phyloP scores from a whole-genome alignment of 345 rosid genomes.

The Eucalyptus pauciflora region DNA sequence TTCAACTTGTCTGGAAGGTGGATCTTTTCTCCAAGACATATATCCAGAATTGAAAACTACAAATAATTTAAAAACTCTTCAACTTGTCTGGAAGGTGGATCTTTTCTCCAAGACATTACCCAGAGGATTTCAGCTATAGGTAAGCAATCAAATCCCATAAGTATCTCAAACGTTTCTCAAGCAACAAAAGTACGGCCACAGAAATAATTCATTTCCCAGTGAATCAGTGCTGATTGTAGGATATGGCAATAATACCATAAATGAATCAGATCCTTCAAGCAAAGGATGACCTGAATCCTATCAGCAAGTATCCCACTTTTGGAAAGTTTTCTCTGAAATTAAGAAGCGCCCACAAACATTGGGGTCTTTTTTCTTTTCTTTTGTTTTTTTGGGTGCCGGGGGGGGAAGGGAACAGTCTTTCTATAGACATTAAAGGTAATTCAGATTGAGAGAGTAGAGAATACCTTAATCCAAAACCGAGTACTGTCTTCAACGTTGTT shows the following conservation, averaged over 20 bases:
- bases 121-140: neutral
- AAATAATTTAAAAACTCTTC: neutral
- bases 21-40: neutral
- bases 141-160: neutral
- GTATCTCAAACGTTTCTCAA: neutral
- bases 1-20: neutral
- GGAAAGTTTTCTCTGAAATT: neutral
- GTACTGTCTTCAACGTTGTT: constrained; percentile 50
- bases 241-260: neutral
- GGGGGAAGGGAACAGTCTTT: neutral
- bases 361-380: neutral
- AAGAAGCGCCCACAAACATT: neutral
- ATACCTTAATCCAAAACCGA: constrained; percentile 90
- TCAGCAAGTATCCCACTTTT: neutral
- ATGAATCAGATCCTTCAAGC: neutral
- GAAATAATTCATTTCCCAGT: neutral
- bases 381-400: accelerated
- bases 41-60: neutral
- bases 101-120: neutral
- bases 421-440: neutral
- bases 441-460: neutral
- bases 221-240: neutral
- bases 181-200: neutral
- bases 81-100: neutral
- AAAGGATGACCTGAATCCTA: neutral